Percentiles rank a stretch among this genome's conserved stretches.
Conservation (phyloP, 257 asterid genomes). For the Penstemon eatonii region DNA sequence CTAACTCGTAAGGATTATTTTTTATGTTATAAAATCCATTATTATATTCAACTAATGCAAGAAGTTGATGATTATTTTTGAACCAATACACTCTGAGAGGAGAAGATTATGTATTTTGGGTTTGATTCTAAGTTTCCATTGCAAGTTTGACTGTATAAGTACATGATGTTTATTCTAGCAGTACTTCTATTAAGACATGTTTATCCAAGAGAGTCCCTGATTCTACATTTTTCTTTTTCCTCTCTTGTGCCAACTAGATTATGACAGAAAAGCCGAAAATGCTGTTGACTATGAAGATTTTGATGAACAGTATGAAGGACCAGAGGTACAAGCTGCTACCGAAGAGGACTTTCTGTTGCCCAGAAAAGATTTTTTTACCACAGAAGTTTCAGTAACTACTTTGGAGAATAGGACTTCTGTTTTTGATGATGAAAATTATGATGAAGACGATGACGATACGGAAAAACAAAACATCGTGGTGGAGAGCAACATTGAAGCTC, state of each 20-base stretch:
- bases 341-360: slow-evolving; percentile 93
- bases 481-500: slow-evolving; percentile 45
- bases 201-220: slow-evolving; percentile 24
- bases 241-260: slow-evolving; percentile 52
- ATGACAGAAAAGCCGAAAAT: slow-evolving; percentile 88
- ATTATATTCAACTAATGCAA: slow-evolving; percentile 7
- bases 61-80: slow-evolving; percentile 12
- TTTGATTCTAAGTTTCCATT: slow-evolving; percentile 15
- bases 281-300: slow-evolving; percentile 98
- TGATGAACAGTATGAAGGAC: slow-evolving; percentile 98
- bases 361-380: slow-evolving; percentile 60
- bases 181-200: neutral
- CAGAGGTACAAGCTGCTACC: slow-evolving; percentile 81
- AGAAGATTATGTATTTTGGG: neutral
- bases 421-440: slow-evolving; percentile 93
- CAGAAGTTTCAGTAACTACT: slow-evolving; percentile 55
- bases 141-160: neutral
- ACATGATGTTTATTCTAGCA: neutral
- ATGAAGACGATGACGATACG: slow-evolving; percentile 70
- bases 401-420: slow-evolving; percentile 58
- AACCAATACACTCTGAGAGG: neutral
- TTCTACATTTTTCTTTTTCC: slow-evolving; percentile 6
- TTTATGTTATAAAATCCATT: neutral
- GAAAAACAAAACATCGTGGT: slow-evolving; percentile 52
- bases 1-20: neutral